Percentiles rank a stretch among this genome's conserved stretches.
phyloP scores from a whole-genome alignment of 495 filamentous ascomycete species.

The Podospora didyma region DNA sequence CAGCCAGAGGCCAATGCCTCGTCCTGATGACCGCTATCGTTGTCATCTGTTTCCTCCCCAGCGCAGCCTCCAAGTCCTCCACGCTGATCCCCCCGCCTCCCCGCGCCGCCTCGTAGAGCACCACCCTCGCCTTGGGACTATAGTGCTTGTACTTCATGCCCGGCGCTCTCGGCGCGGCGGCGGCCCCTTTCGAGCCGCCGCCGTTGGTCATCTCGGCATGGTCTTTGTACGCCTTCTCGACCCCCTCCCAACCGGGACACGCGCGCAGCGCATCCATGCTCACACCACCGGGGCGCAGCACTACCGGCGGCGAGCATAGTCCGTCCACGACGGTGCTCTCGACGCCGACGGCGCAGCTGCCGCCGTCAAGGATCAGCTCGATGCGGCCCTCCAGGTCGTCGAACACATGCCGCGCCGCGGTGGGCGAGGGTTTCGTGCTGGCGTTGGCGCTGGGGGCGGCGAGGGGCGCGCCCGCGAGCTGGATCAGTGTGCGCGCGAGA shows the following conservation, averaged over 20 bases:
- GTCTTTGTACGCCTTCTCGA: constrained; percentile 72
- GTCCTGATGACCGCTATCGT: constrained; percentile 43
- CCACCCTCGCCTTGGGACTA: constrained; percentile 81
- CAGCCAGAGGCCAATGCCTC: constrained; percentile 34
- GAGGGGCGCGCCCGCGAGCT: constrained; percentile 68
- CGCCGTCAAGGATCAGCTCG: constrained; percentile 85
- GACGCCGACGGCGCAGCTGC: constrained; percentile 78
- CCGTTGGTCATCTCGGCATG: constrained; percentile 45
- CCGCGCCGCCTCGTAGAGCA: constrained; percentile 64
- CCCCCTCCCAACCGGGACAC: constrained; percentile 77
- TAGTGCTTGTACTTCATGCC: constrained; percentile 99
- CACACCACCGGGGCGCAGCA: constrained; percentile 88
- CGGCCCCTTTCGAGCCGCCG: constrained; percentile 11
- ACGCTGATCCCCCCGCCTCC: constrained; percentile 9
- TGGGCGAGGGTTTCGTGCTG: constrained; percentile 86
- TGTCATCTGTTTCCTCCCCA: not conserved
- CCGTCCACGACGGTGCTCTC: constrained; percentile 98
- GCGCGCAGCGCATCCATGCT: constrained; percentile 73
- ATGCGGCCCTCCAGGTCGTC: constrained; percentile 85
- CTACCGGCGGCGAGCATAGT: constrained; percentile 68
- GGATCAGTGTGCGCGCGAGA: constrained; percentile 82
- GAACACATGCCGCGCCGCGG: constrained; percentile 79
- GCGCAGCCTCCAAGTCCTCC: constrained; percentile 16
- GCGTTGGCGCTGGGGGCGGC: constrained; percentile 96
- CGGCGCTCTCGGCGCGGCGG: constrained; percentile 67